Conservation (phyloP, 805 yeast species). For the Nakazawaea laoshanensis region DNA sequence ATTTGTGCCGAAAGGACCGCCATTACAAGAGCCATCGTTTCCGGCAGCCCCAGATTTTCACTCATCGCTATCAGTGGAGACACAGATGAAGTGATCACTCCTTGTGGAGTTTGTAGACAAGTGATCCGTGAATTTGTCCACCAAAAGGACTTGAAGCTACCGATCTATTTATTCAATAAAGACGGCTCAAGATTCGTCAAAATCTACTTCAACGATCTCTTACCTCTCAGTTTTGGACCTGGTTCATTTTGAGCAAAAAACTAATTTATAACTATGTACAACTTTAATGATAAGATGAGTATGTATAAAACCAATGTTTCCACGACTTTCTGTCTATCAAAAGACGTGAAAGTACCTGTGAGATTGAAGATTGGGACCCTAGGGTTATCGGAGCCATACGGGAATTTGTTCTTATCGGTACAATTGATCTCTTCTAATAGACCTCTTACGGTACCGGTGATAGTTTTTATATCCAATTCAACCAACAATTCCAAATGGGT, state of each 20-base stretch:
- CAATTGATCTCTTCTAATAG: constrained; percentile 33
- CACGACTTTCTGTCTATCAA: constrained; percentile 48
- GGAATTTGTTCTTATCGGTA: constrained; percentile 7
- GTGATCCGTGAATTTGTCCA: constrained; percentile 72
- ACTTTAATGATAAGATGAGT: background rate
- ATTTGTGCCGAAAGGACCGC: constrained; percentile 76
- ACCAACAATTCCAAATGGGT: constrained; percentile 55
- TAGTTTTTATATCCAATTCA: constrained; percentile 21
- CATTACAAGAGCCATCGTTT: constrained; percentile 41
- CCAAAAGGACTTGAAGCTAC: constrained; percentile 26
- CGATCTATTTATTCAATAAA: constrained; percentile 60
- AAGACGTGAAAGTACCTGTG: constrained; percentile 43
- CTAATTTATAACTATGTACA: background rate
- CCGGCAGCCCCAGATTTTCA: constrained; percentile 32
- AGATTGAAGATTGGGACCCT: constrained; percentile 31
- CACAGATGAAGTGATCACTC: constrained; percentile 52
- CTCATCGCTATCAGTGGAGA: constrained; percentile 69
- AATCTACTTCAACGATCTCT: constrained; percentile 49
- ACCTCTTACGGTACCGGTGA: constrained; percentile 34
- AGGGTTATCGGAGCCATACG: background rate
- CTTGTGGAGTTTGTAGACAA: constrained; percentile 95
- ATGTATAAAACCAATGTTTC: constrained; percentile 8
- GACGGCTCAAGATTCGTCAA: constrained; percentile 38
- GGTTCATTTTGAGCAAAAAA: constrained; percentile 32
- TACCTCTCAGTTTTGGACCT: constrained; percentile 88